Percentiles rank a stretch among this genome's conserved stretches.
Evolutionary conservation across 1,284 basidiomycete species (phyloP).

Genomic region (Rhodotorula glutinis): DNA sequence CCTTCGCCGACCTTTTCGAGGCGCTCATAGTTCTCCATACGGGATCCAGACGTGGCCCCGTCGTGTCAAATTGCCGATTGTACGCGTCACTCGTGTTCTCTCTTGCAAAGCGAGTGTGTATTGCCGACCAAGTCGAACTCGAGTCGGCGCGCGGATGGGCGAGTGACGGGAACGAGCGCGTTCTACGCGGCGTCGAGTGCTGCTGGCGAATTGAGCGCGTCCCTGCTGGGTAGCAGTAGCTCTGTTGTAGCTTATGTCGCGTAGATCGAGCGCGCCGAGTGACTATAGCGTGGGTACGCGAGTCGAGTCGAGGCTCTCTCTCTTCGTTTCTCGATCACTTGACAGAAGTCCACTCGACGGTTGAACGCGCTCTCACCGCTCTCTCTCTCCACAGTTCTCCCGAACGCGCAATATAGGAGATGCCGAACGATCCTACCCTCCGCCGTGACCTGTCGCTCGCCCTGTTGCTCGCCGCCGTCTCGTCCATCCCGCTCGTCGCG

Average conservation of each 20-base stretch:
- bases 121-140: not conserved
- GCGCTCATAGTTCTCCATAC: slow-evolving; percentile 41
- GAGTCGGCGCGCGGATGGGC: not conserved
- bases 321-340: too few relatives aligned
- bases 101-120: too few relatives aligned
- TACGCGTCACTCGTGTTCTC: too few relatives aligned
- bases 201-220: not conserved
- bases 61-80: too few relatives aligned
- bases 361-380: too few relatives aligned
- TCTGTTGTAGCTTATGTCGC: not conserved
- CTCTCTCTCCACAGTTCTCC: not conserved
- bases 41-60: not conserved
- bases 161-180: not conserved
- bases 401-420: not conserved
- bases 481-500: slow-evolving; percentile 22
- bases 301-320: too few relatives aligned
- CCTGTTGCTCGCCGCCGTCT: slow-evolving; percentile 11
- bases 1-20: slow-evolving; percentile 43
- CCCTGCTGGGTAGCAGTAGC: not conserved
- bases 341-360: too few relatives aligned
- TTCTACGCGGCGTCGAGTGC: not conserved
- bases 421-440: slow-evolving; percentile 11
- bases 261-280: not conserved
- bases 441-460: slow-evolving; percentile 17
- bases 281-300: too few relatives aligned